Conservation (phyloP, 768 basidiomycete species). For the Cyclocybe aegerita region DNA sequence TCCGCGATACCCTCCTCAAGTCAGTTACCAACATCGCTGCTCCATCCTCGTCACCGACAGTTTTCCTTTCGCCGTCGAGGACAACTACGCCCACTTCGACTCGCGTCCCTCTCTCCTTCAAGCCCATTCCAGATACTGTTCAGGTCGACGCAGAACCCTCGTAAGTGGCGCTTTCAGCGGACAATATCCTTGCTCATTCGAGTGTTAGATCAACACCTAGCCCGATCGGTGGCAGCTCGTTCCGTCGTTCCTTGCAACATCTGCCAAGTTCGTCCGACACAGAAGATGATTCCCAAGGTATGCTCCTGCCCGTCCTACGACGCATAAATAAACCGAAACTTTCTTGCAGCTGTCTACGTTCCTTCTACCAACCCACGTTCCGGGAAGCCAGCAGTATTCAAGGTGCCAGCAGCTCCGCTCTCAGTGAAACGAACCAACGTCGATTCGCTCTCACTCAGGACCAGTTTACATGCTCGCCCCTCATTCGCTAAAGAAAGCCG, state of each 20-base stretch:
- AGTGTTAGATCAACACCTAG: slow-evolving; percentile 9
- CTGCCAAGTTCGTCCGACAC: slow-evolving; percentile 32
- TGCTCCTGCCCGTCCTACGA: neutral
- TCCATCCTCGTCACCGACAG: slow-evolving; percentile 22
- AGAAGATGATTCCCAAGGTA: slow-evolving; percentile 41
- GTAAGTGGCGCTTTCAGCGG: slow-evolving; percentile 7
- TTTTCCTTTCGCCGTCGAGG: slow-evolving; percentile 10
- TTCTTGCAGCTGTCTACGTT: slow-evolving; percentile 9
- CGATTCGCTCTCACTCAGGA: slow-evolving; percentile 7
- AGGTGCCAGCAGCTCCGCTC: slow-evolving; percentile 18
- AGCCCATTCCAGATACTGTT: slow-evolving; percentile 14
- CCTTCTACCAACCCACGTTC: slow-evolving; percentile 10
- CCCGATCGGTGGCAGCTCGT: neutral
- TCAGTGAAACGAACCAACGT: slow-evolving; percentile 11
- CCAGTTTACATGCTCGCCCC: slow-evolving; percentile 4
- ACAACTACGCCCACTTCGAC: slow-evolving; percentile 5
- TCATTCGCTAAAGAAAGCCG: neutral
- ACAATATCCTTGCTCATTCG: neutral
- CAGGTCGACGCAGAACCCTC: slow-evolving; percentile 16
- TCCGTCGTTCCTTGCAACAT: slow-evolving; percentile 1
- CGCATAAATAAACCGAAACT: neutral
- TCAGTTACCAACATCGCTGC: slow-evolving; percentile 14
- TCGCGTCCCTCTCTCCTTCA: slow-evolving; percentile 23
- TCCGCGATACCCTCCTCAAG: slow-evolving; percentile 12
- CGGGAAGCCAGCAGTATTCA: slow-evolving; percentile 15